These are phyloP conservation scores for Fomitopsis pinicola DNA, from an alignment of 1,284 basidiomycete genomes.

Conservation along the genomic window DNA sequence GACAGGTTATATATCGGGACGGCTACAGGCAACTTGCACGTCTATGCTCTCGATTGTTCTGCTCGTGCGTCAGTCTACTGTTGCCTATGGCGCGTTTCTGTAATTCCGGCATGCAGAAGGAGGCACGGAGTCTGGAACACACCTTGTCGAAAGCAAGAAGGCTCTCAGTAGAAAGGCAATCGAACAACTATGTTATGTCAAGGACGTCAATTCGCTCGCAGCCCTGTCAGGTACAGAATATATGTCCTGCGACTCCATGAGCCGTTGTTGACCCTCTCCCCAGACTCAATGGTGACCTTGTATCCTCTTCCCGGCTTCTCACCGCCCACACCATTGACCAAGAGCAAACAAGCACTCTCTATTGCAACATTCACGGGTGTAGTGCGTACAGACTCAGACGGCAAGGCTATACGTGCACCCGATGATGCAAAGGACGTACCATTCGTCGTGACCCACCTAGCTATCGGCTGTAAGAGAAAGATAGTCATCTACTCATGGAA, in stretches of 20 bases:
- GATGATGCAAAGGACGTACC: constrained; percentile 44
- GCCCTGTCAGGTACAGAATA: constrained; percentile 62
- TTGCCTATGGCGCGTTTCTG: not conserved
- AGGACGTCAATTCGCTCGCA: constrained; percentile 78
- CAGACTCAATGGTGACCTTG: constrained; percentile 62
- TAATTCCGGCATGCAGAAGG: constrained; percentile 12
- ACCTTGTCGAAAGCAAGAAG: constrained; percentile 65
- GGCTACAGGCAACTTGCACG: constrained; percentile 62
- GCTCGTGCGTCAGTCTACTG: constrained; percentile 25
- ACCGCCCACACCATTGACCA: constrained; percentile 67
- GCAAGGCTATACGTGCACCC: constrained; percentile 11
- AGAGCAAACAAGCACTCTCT: constrained; percentile 77
- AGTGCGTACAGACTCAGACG: constrained; percentile 32
- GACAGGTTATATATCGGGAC: constrained; percentile 78
- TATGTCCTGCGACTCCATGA: not conserved
- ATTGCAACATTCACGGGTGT: constrained; percentile 73
- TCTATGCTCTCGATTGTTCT: constrained; percentile 51
- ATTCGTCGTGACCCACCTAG: constrained; percentile 68
- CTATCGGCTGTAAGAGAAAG: constrained; percentile 84
- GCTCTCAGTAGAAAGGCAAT: constrained; percentile 54
- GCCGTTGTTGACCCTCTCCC: not conserved
- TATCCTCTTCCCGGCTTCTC: constrained; percentile 62
- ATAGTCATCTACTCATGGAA: constrained; percentile 86
- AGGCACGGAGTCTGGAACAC: constrained; percentile 36
- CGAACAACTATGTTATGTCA: constrained; percentile 83